Evolutionary conservation across 148 eudicot genomes (phyloP).

Genomic region (Vaccinium darrowii): DNA sequence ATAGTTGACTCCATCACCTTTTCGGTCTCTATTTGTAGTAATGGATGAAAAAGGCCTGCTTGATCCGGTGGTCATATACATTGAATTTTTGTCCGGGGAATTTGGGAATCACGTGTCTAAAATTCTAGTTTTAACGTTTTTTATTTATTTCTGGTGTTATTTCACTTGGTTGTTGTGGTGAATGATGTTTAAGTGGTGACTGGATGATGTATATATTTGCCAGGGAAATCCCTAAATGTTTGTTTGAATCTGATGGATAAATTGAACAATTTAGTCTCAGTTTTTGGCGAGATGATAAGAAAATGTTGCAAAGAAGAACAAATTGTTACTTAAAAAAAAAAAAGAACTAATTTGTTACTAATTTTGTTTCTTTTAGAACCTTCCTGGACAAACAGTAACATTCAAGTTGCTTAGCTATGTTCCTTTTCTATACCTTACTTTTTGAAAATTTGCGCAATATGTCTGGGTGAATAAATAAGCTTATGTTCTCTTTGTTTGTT

Average conservation of each 20-base stretch:
- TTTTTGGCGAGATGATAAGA: not conserved
- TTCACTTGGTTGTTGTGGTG: not conserved
- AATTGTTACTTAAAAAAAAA: not conserved
- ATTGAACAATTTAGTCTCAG: not conserved
- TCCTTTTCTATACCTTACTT: not conserved
- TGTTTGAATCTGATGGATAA: not conserved
- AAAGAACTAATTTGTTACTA: no score
- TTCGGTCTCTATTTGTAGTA: not conserved
- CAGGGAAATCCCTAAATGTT: not conserved
- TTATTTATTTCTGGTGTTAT: not conserved
- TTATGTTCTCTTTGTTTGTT: not conserved
- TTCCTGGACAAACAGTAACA: not conserved
- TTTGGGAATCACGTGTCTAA: not conserved
- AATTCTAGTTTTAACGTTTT: not conserved
- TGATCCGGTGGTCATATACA: not conserved
- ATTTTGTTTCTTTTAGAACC: not conserved
- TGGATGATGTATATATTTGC: not conserved
- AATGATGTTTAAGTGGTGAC: not conserved
- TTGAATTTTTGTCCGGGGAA: not conserved
- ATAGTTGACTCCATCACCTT: not conserved
- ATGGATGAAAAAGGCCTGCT: not conserved
- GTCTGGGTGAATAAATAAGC: not conserved
- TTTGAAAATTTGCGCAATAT: not conserved
- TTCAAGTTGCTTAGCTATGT: not conserved
- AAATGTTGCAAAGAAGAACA: not conserved